Base-by-base conservation (phyloP, 2,329 filamentous ascomycete species). In the Fusarium anthophilum region DNA sequence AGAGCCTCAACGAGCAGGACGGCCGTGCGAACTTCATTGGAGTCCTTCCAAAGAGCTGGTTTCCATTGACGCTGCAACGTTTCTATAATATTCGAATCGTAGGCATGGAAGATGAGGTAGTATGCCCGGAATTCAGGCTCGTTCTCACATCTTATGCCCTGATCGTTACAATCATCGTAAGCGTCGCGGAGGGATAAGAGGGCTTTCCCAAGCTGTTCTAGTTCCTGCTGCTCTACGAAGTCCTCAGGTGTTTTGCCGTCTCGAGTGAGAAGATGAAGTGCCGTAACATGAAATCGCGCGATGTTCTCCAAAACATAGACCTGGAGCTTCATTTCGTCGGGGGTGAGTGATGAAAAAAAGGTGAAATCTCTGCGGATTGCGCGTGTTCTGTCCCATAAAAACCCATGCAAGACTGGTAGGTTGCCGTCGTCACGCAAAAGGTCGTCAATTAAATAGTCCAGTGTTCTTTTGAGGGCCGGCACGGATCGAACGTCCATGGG, bases 361-460 rank as follows among this genome's bases (percentile, higher is more conserved):
- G 90, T 90, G 75, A 93, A 91, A 77, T 93, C 91, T 70, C 91
- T 88, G 30, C 91, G 89, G 64, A 93, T 90, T 14, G 90, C 90
- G 65, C 91, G 85, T 28, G 91, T 92, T 48, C 91, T 86, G 78
- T 93, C 91, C 90, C 91, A 92, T 4, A 93, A 83, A 66, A 92
- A 93, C 63, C 87, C 88, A 76, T 93, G 91, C 48, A 89, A 82
- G 9, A 81, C 76, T 1, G 88, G 85, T 12, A 93, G 83, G 55
- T 89, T 85, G 67, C 85, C 86, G 53, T 91, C 88, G 10, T 86
- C 82, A 45, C 83, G 84, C 50, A 93, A 82, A 6, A 93, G 82
- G 57, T 88, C 84, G 75, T 91, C 86, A 53, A 93, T 84, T 8
- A 93, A 83, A 73, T 93, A 92, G 77, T 92, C 87, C 12, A 92